phyloP scores from a whole-genome alignment of 176 grass and related monocot genomes.

The Musa acuminata region DNA sequence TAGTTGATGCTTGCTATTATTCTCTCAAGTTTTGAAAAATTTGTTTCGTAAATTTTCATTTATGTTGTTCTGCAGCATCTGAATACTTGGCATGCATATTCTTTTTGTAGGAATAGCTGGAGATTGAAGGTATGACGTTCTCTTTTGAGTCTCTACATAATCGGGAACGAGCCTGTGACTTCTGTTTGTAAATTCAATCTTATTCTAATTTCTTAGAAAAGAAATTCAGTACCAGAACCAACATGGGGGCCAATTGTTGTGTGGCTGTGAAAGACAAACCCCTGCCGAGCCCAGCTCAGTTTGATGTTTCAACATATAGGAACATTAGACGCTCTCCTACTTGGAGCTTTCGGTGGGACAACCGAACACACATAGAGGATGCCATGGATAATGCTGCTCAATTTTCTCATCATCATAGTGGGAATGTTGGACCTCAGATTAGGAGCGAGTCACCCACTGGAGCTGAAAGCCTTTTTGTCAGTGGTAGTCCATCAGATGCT shows the following conservation, averaged over 20 bases:
- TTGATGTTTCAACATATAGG: slow-evolving; percentile 36
- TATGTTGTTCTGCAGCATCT: not conserved
- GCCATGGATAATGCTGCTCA: slow-evolving; percentile 6
- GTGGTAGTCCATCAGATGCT: slow-evolving; percentile 10
- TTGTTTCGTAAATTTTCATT: not conserved
- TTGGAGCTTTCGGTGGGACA: slow-evolving; percentile 61
- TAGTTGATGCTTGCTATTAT: not conserved
- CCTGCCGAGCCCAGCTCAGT: slow-evolving; percentile 14
- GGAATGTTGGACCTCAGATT: slow-evolving; percentile 20
- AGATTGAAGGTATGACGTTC: not conserved
- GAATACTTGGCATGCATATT: not conserved
- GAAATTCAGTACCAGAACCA: not conserved
- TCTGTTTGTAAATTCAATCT: not conserved
- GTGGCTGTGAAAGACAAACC: slow-evolving; percentile 40
- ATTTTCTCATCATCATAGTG: slow-evolving; percentile 30
- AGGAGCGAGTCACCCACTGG: slow-evolving; percentile 24
- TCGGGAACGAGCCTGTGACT: not conserved
- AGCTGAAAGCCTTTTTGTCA: slow-evolving; percentile 19
- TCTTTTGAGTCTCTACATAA: not conserved
- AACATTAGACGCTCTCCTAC: slow-evolving; percentile 46
- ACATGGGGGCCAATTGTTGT: slow-evolving; percentile 52
- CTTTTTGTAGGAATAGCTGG: not conserved
- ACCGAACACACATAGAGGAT: slow-evolving; percentile 58
- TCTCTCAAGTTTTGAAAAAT: not conserved
- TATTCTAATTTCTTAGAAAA: not conserved